Percentiles rank a stretch among this genome's conserved stretches.
phyloP scores from a whole-genome alignment of 106 monocot species.

The Hemerocallis citrina region DNA sequence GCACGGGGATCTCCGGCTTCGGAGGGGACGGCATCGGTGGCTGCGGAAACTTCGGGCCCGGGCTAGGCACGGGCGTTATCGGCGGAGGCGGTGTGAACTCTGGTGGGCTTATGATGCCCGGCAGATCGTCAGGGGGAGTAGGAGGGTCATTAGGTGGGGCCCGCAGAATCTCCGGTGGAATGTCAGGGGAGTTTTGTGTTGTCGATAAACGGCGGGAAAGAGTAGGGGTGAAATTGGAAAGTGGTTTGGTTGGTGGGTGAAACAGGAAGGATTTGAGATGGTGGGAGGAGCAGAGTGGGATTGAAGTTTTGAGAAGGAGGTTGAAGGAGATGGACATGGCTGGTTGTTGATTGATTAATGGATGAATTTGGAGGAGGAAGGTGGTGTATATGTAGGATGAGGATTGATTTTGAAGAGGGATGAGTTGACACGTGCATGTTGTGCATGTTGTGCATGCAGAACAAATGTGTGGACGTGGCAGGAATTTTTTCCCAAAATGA shows the following conservation, averaged over 20 bases:
- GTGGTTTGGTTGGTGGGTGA: neutral
- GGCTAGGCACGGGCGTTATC: neutral
- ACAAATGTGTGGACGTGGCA: neutral
- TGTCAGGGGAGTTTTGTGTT: neutral
- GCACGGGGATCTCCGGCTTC: constrained; percentile 20
- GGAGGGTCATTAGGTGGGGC: neutral
- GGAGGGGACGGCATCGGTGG: constrained; percentile 24
- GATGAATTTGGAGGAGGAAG: neutral
- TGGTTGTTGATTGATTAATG: neutral
- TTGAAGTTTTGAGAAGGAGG: neutral
- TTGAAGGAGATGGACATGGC: constrained; percentile 5
- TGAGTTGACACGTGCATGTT: too few species aligned
- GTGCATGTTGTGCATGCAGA: neutral
- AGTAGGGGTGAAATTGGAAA: too few species aligned
- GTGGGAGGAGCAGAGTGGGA: neutral
- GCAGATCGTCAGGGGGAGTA: neutral
- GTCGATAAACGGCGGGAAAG: neutral
- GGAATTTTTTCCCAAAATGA: too few species aligned
- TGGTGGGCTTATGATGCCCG: constrained; percentile 8
- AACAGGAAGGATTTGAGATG: neutral
- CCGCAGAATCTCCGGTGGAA: constrained; percentile 12
- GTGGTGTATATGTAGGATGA: neutral
- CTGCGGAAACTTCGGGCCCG: constrained; percentile 14
- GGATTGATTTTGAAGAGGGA: neutral
- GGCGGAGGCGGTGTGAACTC: constrained; percentile 15